Conservation (phyloP, 768 basidiomycete genomes). For the Hygrophorus pudorinus region DNA sequence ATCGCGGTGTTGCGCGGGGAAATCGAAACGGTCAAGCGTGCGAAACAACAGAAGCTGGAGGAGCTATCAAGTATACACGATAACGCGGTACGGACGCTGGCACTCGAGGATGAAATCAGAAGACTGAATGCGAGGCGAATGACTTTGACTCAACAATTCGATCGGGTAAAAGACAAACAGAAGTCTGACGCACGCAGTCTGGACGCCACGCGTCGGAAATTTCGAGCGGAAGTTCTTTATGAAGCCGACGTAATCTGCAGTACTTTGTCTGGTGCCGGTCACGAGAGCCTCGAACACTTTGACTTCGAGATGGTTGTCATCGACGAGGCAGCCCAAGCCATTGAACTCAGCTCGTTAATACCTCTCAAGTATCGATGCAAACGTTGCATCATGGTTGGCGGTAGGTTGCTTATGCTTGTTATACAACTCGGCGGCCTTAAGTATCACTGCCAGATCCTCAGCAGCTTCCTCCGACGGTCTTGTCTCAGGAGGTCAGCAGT, state of each 20-base stretch:
- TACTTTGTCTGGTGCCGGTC: slow-evolving; percentile 89
- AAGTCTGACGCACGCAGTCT: slow-evolving; percentile 72
- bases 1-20: slow-evolving; percentile 53
- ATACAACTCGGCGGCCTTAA: not conserved
- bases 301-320: slow-evolving; percentile 96
- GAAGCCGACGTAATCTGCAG: slow-evolving; percentile 92
- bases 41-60: slow-evolving; percentile 44
- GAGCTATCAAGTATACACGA: slow-evolving; percentile 50
- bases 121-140: slow-evolving; percentile 56
- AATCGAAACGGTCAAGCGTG: slow-evolving; percentile 56
- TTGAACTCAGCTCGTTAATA: slow-evolving; percentile 91
- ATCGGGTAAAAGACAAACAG: slow-evolving; percentile 73
- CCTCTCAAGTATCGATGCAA: slow-evolving; percentile 82
- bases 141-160: slow-evolving; percentile 55
- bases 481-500: slow-evolving; percentile 31
- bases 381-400: slow-evolving; percentile 86
- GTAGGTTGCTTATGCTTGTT: slow-evolving; percentile 1
- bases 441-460: slow-evolving; percentile 48
- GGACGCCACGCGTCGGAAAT: slow-evolving; percentile 70
- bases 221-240: slow-evolving; percentile 63
- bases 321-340: slow-evolving; percentile 95
- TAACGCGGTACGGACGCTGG: slow-evolving; percentile 39
- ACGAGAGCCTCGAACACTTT: slow-evolving; percentile 71
- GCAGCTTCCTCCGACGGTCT: slow-evolving; percentile 87
- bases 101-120: slow-evolving; percentile 63